phyloP scores from a whole-genome alignment of 2,329 filamentous ascomycete species.

The Neonectria coccinea region DNA sequence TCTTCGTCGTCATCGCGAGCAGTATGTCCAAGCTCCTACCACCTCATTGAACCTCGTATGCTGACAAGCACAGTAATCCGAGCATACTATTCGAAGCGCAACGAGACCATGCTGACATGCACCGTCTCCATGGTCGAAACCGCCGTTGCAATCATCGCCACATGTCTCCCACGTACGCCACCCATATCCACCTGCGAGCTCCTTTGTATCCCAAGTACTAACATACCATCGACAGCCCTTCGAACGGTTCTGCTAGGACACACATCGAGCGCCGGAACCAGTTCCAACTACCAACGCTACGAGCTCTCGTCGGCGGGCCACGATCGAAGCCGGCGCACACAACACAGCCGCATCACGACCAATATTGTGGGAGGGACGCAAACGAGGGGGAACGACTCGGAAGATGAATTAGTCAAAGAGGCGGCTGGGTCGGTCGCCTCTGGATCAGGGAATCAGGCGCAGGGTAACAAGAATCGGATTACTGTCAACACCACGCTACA shows the following conservation, averaged over 20 bases:
- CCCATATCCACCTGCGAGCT: rapidly evolving
- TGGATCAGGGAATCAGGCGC: not conserved
- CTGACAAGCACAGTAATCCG: constrained; percentile 45
- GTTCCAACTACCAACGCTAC: constrained; percentile 39
- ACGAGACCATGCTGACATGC: constrained; percentile 53
- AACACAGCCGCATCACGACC: constrained; percentile 37
- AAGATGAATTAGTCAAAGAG: constrained; percentile 40
- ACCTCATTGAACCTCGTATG: rapidly evolving
- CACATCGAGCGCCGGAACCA: constrained; percentile 34
- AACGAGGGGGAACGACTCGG: constrained; percentile 37
- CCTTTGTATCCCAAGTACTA: not conserved
- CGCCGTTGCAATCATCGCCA: constrained; percentile 54
- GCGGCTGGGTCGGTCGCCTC: not conserved
- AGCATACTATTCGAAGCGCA: constrained; percentile 50
- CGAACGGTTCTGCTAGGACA: constrained; percentile 38
- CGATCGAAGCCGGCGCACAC: constrained; percentile 34
- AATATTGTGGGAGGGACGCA: constrained; percentile 41
- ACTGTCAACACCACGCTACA: constrained; percentile 39
- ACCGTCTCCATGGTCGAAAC: constrained; percentile 55
- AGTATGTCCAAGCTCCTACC: constrained; percentile 28
- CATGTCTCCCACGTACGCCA: constrained; percentile 50
- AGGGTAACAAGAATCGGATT: constrained; percentile 36
- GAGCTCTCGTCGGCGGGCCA: constrained; percentile 39
- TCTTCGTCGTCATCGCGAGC: constrained; percentile 49
- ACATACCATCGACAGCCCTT: constrained; percentile 21